A percentile compares a stretch with the other conserved stretches of the same genome.
Conservation (phyloP, 345 rosid genomes). For the Citrus maxima region DNA sequence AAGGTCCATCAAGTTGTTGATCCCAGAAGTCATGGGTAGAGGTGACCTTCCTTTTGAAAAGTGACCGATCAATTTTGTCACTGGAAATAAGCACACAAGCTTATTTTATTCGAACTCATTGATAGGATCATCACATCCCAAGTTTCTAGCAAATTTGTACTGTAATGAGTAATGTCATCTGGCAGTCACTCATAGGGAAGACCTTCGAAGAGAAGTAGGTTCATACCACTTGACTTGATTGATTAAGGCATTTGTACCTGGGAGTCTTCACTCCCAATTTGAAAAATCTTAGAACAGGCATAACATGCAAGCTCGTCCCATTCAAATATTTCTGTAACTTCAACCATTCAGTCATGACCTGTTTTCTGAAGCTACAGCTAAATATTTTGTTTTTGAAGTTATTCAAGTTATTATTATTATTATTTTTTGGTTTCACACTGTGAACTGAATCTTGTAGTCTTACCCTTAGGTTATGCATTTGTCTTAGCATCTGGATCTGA, state of each 20-base stretch:
- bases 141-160: not conserved
- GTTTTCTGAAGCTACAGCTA: not conserved
- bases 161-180: not conserved
- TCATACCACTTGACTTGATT: not conserved
- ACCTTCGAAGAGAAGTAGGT: not conserved
- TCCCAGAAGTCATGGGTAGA: conserved; percentile 92
- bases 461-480: not conserved
- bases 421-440: not conserved
- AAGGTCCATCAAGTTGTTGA: conserved; percentile 69
- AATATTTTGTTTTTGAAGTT: not conserved
- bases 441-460: not conserved
- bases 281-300: not conserved
- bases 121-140: not conserved
- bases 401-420: not conserved
- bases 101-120: not conserved
- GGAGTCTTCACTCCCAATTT: not conserved
- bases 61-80: not conserved
- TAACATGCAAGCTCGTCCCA: not conserved
- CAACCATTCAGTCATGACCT: not conserved
- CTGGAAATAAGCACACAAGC: conserved; percentile 5
- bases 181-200: not conserved
- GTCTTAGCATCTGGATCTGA: not conserved
- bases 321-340: not conserved
- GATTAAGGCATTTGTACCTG: not conserved
- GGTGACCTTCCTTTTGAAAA: not conserved